A percentile compares a stretch with the other conserved stretches of the same genome.
Conservation (phyloP, 345 rosid species). For the Nephelium lappaceum region DNA sequence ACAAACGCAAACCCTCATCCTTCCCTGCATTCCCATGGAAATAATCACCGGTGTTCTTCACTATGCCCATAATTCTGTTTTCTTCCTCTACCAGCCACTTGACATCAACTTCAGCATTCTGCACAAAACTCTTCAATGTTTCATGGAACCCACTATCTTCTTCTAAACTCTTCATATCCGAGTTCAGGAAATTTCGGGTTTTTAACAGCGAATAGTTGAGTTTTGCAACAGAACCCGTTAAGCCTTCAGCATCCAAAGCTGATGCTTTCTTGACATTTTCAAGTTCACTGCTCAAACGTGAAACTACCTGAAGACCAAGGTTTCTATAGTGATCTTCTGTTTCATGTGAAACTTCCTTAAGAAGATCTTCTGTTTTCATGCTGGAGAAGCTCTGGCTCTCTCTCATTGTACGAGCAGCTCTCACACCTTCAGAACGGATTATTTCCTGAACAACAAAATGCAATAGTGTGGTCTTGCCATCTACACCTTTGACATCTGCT, state of each 20-base stretch:
- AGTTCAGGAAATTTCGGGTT: slow-evolving; percentile 63
- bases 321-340: slow-evolving; percentile 63
- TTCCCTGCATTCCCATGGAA: slow-evolving; percentile 95
- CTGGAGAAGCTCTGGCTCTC: slow-evolving; percentile 73
- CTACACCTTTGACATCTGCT: slow-evolving; percentile 91
- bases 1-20: slow-evolving; percentile 89
- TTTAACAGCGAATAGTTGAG: slow-evolving; percentile 59
- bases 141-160: slow-evolving; percentile 78
- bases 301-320: slow-evolving; percentile 88
- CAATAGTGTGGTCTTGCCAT: slow-evolving; percentile 95
- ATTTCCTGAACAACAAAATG: slow-evolving; percentile 98
- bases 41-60: slow-evolving; percentile 92
- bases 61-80: slow-evolving; percentile 79
- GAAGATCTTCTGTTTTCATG: slow-evolving; percentile 74
- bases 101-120: slow-evolving; percentile 69
- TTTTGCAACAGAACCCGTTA: slow-evolving; percentile 75
- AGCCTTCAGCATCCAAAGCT: slow-evolving; percentile 71
- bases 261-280: slow-evolving; percentile 92
- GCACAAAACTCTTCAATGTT: slow-evolving; percentile 74
- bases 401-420: slow-evolving; percentile 76
- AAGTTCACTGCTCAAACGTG: slow-evolving; percentile 73
- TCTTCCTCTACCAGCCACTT: slow-evolving; percentile 74
- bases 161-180: slow-evolving; percentile 67
- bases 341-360: slow-evolving; percentile 57
- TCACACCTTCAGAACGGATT: slow-evolving; percentile 82